phyloP scores from a whole-genome alignment of 2,329 filamentous ascomycete species.

The Nemania abortiva region DNA sequence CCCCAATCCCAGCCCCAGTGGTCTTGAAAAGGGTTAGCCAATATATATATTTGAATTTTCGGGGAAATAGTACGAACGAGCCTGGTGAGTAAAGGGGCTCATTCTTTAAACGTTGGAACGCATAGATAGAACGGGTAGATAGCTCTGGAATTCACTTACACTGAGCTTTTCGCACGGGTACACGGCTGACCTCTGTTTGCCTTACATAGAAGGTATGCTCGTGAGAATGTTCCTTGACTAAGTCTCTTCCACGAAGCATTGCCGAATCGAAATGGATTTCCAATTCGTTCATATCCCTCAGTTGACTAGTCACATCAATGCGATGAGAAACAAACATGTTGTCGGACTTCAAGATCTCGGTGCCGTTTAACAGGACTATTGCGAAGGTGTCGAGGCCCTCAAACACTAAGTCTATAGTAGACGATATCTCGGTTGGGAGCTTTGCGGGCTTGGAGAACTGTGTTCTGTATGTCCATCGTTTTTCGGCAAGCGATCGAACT shows the following conservation, averaged over 20 bases:
- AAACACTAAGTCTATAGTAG: slow-evolving; percentile 65
- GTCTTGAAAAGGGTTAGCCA: slow-evolving; percentile 22
- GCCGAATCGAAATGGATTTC: slow-evolving; percentile 70
- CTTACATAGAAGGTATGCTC: slow-evolving; percentile 67
- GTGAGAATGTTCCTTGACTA: slow-evolving; percentile 63
- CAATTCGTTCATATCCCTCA: slow-evolving; percentile 60
- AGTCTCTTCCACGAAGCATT: slow-evolving; percentile 62
- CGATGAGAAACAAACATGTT: slow-evolving; percentile 75
- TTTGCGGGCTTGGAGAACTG: slow-evolving; percentile 47
- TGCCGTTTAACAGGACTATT: slow-evolving; percentile 66
- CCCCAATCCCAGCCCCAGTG: slow-evolving; percentile 79
- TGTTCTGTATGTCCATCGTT: slow-evolving; percentile 69
- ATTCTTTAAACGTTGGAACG: neutral
- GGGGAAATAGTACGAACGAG: neutral
- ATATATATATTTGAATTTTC: neutral
- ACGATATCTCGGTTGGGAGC: slow-evolving; percentile 27
- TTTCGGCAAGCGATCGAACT: slow-evolving; percentile 72
- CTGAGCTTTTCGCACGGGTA: slow-evolving; percentile 73
- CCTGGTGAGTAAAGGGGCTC: neutral
- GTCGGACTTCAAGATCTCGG: slow-evolving; percentile 65
- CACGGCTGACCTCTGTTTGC: slow-evolving; percentile 58
- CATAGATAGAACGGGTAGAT: neutral
- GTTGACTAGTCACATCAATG: slow-evolving; percentile 60
- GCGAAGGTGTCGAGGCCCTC: slow-evolving; percentile 75
- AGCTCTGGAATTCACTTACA: slow-evolving; percentile 49